Percentiles rank a stretch among this genome's conserved stretches.
Evolutionary conservation across 2,329 filamentous ascomycete species (phyloP).

Genomic region (Ophiobolus disseminans): DNA sequence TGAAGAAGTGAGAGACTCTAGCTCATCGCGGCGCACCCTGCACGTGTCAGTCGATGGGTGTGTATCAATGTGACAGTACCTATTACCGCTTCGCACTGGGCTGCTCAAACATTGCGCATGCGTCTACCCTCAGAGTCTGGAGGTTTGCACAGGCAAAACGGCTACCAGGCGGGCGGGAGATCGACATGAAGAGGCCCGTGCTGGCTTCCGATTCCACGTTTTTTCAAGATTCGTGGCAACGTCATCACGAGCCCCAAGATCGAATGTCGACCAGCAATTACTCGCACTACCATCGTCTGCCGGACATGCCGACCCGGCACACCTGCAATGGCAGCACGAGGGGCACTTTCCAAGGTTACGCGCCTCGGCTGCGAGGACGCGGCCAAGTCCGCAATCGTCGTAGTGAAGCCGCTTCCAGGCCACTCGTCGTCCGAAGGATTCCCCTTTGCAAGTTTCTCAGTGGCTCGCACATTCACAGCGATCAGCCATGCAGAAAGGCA

Average conservation of each 20-base stretch:
- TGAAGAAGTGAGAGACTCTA: slow-evolving; percentile 42
- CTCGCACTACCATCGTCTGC: too few relatives aligned
- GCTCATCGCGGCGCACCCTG: slow-evolving; percentile 46
- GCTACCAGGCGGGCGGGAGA: not conserved
- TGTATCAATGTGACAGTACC: not conserved
- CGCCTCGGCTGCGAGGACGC: too few relatives aligned
- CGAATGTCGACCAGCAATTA: not conserved
- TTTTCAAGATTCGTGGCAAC: not conserved
- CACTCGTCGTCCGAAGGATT: too few relatives aligned
- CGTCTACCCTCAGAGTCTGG: not conserved
- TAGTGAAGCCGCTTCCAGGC: too few relatives aligned
- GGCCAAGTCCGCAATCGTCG: too few relatives aligned
- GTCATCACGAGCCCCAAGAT: not conserved
- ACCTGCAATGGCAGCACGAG: too few relatives aligned
- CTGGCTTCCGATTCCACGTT: not conserved
- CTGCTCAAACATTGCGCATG: slow-evolving; percentile 31
- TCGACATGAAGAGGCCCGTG: not conserved
- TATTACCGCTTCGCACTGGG: slow-evolving; percentile 35
- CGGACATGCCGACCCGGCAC: too few relatives aligned
- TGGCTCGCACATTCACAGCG: too few relatives aligned
- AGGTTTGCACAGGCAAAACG: not conserved
- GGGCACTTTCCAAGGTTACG: too few relatives aligned
- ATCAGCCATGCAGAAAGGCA: too few relatives aligned
- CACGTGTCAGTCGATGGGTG: slow-evolving; percentile 15
- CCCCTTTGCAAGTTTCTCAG: too few relatives aligned